Evolutionary conservation across 768 basidiomycete species (phyloP).

Genomic region (Boletus vermiculosoides): DNA sequence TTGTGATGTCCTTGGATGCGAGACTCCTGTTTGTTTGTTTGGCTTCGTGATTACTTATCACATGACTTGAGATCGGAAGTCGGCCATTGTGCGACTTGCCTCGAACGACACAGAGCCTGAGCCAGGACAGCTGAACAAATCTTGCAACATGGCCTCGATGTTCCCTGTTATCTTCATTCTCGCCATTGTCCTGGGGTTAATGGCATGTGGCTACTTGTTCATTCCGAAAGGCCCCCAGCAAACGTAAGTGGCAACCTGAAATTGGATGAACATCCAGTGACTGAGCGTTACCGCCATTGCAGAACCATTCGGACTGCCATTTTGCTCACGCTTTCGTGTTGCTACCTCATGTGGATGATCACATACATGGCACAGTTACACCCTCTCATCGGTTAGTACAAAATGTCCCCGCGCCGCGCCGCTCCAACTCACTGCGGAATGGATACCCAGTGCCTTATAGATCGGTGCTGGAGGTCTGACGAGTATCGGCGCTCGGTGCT

Average conservation of each 20-base stretch:
- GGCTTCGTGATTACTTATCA: background rate
- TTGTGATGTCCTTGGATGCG: background rate
- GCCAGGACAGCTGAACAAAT: background rate
- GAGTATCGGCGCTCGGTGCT: background rate
- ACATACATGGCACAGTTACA: conserved; percentile 96
- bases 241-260: conserved; percentile 55
- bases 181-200: conserved; percentile 61
- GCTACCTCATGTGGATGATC: conserved; percentile 96
- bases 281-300: conserved; percentile 9
- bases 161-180: conserved; percentile 70
- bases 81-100: background rate
- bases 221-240: conserved; percentile 88
- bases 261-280: background rate
- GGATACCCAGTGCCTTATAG: conserved; percentile 17
- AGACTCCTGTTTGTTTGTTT: background rate
- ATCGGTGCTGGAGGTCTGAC: conserved; percentile 19
- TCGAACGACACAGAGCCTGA: background rate
- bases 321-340: conserved; percentile 74
- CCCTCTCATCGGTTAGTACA: conserved; percentile 79
- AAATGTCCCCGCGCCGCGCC: background rate
- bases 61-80: conserved; percentile 7
- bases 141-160: conserved; percentile 57
- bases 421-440: background rate
- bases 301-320: conserved; percentile 83
- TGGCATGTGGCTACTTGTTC: conserved; percentile 61